Percentiles rank a stretch among this genome's conserved stretches.
phyloP scores from a whole-genome alignment of 768 basidiomycete species.

The Suillus tomentosus region DNA sequence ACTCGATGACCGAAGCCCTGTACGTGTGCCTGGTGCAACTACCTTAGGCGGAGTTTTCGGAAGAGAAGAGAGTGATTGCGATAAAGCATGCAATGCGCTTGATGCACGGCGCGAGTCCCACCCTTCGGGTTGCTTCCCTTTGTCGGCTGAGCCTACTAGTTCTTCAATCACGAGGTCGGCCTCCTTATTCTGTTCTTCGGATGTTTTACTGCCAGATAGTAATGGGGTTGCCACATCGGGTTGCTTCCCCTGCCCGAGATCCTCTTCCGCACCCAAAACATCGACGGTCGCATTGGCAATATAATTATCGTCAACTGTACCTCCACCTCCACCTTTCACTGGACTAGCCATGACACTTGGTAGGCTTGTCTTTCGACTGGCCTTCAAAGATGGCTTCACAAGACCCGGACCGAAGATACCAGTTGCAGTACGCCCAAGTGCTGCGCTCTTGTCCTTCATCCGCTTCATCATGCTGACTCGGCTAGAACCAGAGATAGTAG shows the following conservation, averaged over 20 bases:
- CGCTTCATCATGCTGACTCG: slow-evolving; percentile 10
- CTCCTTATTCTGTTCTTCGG: slow-evolving; percentile 13
- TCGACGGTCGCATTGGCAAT: background rate
- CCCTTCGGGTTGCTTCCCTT: slow-evolving; percentile 24
- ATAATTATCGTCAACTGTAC: background rate
- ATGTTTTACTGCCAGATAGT: slow-evolving; percentile 19
- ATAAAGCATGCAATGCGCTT: slow-evolving; percentile 57
- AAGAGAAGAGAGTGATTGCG: slow-evolving; percentile 59
- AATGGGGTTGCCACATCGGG: slow-evolving; percentile 15
- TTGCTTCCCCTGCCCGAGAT: slow-evolving; percentile 12
- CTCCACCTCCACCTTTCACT: slow-evolving; percentile 38
- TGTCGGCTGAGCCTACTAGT: slow-evolving; percentile 18
- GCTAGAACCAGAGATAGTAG: slow-evolving; percentile 17
- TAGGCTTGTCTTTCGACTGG: slow-evolving; percentile 46
- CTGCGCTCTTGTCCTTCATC: slow-evolving; percentile 5
- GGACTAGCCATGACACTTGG: slow-evolving; percentile 49
- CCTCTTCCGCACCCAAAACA: slow-evolving; percentile 1
- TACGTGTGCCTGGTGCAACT: slow-evolving; percentile 48
- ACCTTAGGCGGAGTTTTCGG: slow-evolving; percentile 40
- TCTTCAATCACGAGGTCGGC: slow-evolving; percentile 18
- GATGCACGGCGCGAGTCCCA: slow-evolving; percentile 27
- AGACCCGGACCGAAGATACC: slow-evolving; percentile 26
- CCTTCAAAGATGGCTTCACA: slow-evolving; percentile 26
- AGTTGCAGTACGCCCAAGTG: slow-evolving; percentile 13
- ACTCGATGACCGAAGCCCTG: slow-evolving; percentile 47